Evolutionary conservation across 192 early-diverging fungal species (phyloP), one percentile per base, ranked within the genome.

Genomic region (Mortierella alpina): DNA sequence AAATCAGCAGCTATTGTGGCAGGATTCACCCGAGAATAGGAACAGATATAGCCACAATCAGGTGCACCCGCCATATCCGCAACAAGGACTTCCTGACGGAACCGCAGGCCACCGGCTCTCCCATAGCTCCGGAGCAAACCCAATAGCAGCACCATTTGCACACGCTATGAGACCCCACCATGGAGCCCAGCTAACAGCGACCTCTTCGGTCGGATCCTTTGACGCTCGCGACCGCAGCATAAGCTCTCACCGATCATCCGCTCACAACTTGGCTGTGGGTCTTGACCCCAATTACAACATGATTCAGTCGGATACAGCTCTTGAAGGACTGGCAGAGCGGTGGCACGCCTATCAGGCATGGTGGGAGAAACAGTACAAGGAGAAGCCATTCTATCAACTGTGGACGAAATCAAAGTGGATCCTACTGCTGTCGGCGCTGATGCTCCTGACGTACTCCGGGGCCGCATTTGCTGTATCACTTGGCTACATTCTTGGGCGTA

Each of bases 391-490:
- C 51, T 76, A 76, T 39, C 63, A 50, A 20, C 74, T 66, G 61
- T 76, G 74, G 74, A 76, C 74, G 48, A 58, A 51, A 66, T 79
- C 75, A 31, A 72, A 71, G 18, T 70, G 60, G 58, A 56, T 72
- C 6, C 44, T 72, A 17, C 20, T 68, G 9, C 14, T 66, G 7
- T 65, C 75, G 8, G 20, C 48, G 0, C 13, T 68, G 5, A 45
- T 76, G 18, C 62, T 76, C 4, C 47, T 76, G 2, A 54, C 12
- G 31, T 76, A 76, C 55, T 76, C 74, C 17, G 46, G 42, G 18
- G 45, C 42, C 10, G 47, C 67, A 13, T 18, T 79, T 39, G 44
- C 8, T 4, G 7, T 58, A 45, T 20, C 55, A 8, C 10, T 71
- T 4, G 59, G 59, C 8, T 70, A 70, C 17, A 49, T 79, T 3